Percentiles rank a stretch among this genome's conserved stretches.
phyloP scores from a whole-genome alignment of 352 stramenopile species.

The Globisporangium nunn region DNA sequence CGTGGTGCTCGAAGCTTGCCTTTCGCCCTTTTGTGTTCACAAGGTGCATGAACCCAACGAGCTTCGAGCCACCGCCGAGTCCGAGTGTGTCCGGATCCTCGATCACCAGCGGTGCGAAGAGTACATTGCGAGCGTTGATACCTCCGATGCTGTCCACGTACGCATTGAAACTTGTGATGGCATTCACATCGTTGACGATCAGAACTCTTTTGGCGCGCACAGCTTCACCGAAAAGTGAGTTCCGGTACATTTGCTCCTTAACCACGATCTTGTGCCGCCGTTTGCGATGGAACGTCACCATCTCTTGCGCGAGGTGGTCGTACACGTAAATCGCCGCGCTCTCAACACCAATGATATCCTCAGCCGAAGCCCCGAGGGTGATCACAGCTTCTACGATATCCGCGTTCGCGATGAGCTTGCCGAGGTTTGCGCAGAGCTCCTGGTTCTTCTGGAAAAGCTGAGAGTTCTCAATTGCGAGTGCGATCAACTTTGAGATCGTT shows the following conservation, averaged over 20 bases:
- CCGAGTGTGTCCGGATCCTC: constrained; percentile 28
- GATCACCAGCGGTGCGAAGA: constrained; percentile 57
- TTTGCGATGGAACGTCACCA: constrained; percentile 71
- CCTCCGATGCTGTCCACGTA: constrained; percentile 66
- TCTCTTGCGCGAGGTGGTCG: constrained; percentile 29
- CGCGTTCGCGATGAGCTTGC: constrained; percentile 50
- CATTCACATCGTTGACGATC: constrained; percentile 55
- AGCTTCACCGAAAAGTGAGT: constrained; percentile 46
- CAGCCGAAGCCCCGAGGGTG: constrained; percentile 41
- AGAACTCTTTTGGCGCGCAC: constrained; percentile 36
- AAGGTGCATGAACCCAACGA: constrained; percentile 63
- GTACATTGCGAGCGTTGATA: constrained; percentile 37
- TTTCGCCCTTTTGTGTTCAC: constrained; percentile 68
- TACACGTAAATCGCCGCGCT: constrained; percentile 57
- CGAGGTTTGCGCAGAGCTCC: constrained; percentile 52
- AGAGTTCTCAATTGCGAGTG: constrained; percentile 73
- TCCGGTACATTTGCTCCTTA: constrained; percentile 38
- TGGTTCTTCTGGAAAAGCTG: constrained; percentile 79
- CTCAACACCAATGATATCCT: constrained; percentile 72
- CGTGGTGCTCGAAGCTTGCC: constrained; percentile 49
- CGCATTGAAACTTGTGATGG: constrained; percentile 37
- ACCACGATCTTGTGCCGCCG: constrained; percentile 51
- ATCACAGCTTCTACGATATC: constrained; percentile 53
- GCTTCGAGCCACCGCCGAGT: constrained; percentile 21
- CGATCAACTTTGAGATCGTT: constrained; percentile 73